Base-by-base conservation (phyloP, 2,329 filamentous ascomycete species). In the Pseudogymnoascus sp. region DNA sequence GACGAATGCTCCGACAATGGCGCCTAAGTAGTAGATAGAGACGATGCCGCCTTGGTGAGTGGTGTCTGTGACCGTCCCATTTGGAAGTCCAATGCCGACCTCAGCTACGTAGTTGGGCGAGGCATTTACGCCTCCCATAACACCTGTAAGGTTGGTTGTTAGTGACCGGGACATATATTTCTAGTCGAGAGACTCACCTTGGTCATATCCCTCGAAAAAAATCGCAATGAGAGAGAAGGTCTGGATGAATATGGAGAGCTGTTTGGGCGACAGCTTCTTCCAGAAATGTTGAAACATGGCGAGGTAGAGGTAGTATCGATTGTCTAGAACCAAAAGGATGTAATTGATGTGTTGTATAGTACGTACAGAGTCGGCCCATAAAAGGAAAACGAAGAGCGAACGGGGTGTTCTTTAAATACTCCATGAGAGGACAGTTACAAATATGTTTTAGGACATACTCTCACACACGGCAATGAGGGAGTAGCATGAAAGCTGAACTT, bases 121-220 rank as follows among this genome's bases (percentile, higher is more conserved):
- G 7, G 69, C 69, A 63, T 80, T 82, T 59, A 82, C 78, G 41
- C 77, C 77, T 59, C 80, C 79, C 75, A 81, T 78, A n/a, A 82
- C 79, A 60, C 80, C 43, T 49, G 43, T 14, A 49, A n/a, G 21
- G 21, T 26, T 49, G 43, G 43, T 29, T 49, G 41, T 45, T 8
- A 49, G 43, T 49, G 43, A 49, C 21, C 21, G 12, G 43, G 43
- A 29, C 43, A 49, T 49, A 49, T 26, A 49, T 45, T 26, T 45
- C 41, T 45, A 21, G 21, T 45, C 41, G 41, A 14, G 21, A 26
- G 11, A 45, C 41, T 45, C 41, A 45, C 41, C 80, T 66, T 82
- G 80, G 63, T 82, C 78, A 71, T 82, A 83, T 19, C 80, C 80
- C 73, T 74, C 71, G 66, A 76, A 77, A 67, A 77, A 73, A 45